Evolutionary conservation across 192 early-diverging fungal species (phyloP).

Genomic region (Rhizoclosmatium globosum): DNA sequence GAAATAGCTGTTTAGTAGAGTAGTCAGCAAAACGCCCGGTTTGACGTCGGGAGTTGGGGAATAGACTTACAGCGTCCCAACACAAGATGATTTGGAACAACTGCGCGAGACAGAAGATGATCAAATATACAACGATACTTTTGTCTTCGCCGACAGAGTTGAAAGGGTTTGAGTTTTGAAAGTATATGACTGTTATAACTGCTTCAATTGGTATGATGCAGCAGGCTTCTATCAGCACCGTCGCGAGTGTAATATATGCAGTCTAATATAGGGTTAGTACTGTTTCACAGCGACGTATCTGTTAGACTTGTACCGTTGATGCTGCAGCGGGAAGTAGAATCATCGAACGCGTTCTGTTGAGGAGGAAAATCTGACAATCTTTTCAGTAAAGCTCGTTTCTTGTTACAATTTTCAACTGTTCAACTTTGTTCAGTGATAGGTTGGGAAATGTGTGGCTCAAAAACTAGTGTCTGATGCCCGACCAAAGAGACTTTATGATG

Average conservation of each 20-base stretch:
- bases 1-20: constrained; percentile 64
- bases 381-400: too few species aligned
- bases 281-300: too few species aligned
- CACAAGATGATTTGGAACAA: constrained; percentile 83
- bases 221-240: constrained; percentile 60
- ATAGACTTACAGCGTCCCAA: constrained; percentile 82
- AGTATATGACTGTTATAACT: constrained; percentile 59
- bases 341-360: too few species aligned
- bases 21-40: background rate
- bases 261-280: background rate
- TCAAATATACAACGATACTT: constrained; percentile 83
- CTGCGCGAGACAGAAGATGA: constrained; percentile 87
- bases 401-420: too few species aligned
- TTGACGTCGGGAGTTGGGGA: too few species aligned
- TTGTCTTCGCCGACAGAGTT: constrained; percentile 41
- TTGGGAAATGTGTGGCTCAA: too few species aligned
- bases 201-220: constrained; percentile 64
- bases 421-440: too few species aligned
- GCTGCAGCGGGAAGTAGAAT: too few species aligned
- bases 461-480: too few species aligned
- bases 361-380: too few species aligned
- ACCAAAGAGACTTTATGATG: too few species aligned
- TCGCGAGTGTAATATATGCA: constrained; percentile 41
- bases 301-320: too few species aligned
- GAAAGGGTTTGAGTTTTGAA: constrained; percentile 36